These are phyloP conservation scores for Aspergillus pseudoglaucus DNA, from an alignment of 2,329 filamentous ascomycete genomes.

Conservation along the genomic window DNA sequence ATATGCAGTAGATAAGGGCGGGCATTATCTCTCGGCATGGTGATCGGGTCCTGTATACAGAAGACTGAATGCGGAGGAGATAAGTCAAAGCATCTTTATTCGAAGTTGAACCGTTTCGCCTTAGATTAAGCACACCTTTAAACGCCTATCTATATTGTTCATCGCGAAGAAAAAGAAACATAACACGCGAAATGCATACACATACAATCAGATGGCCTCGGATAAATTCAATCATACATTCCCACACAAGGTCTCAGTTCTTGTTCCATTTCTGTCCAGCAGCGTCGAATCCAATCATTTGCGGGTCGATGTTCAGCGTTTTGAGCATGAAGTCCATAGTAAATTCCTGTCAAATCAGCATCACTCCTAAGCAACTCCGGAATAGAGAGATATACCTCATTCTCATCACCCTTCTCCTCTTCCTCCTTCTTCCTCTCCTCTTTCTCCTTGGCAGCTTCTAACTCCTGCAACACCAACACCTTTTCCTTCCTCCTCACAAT, in stretches of 20 bases:
- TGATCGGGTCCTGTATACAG: not conserved
- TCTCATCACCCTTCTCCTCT: conserved; percentile 25
- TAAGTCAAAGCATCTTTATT: not conserved
- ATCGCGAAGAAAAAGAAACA: not conserved
- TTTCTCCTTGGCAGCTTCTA: conserved; percentile 31
- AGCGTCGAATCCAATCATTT: conserved; percentile 58
- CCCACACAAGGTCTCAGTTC: conserved; percentile 5
- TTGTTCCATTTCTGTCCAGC: conserved; percentile 51
- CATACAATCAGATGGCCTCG: not conserved
- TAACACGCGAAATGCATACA: not conserved
- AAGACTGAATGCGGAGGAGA: not conserved
- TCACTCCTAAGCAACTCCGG: not conserved
- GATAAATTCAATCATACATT: not conserved
- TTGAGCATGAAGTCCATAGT: conserved; percentile 66
- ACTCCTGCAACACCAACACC: conserved; percentile 36
- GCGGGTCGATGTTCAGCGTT: conserved; percentile 56
- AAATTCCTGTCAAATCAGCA: conserved; percentile 45
- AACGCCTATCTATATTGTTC: not conserved
- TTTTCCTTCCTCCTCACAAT: conserved; percentile 31
- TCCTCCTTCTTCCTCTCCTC: conserved; percentile 29
- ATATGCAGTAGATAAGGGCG: not conserved
- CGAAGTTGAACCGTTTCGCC: not conserved
- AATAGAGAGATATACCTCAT: conserved; percentile 21
- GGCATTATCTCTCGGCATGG: not conserved
- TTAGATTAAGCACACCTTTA: not conserved